phyloP scores from a whole-genome alignment of 2,329 filamentous ascomycete genomes.

The Aspergillus fijiensis region DNA sequence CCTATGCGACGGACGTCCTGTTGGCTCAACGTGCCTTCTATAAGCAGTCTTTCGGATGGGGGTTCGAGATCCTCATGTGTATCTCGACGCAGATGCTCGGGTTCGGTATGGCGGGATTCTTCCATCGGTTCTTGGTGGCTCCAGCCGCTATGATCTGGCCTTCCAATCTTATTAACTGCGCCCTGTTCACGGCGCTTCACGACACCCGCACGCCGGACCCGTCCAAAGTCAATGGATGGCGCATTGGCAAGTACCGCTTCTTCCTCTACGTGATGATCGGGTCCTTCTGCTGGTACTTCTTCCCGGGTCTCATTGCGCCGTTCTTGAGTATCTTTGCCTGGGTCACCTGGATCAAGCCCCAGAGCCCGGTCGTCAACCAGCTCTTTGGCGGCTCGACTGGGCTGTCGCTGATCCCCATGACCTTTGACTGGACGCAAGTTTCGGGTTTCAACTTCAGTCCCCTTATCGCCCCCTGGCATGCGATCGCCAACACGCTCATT shows the following conservation, averaged over 20 bases:
- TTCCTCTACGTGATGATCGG: slow-evolving; percentile 59
- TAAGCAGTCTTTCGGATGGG: slow-evolving; percentile 65
- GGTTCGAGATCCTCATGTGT: slow-evolving; percentile 65
- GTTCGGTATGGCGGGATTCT: slow-evolving; percentile 67
- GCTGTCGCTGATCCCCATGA: slow-evolving; percentile 67
- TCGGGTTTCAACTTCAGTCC: slow-evolving; percentile 68
- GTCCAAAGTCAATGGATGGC: slow-evolving; percentile 60
- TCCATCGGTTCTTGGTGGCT: slow-evolving; percentile 59
- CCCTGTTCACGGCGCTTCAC: slow-evolving; percentile 72
- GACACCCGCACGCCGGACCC: slow-evolving; percentile 59
- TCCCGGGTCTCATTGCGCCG: slow-evolving; percentile 67
- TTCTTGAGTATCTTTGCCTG: slow-evolving; percentile 71
- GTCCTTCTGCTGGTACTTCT: slow-evolving; percentile 67
- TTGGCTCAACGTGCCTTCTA: slow-evolving; percentile 71
- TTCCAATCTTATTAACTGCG: slow-evolving; percentile 63
- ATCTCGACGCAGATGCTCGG: slow-evolving; percentile 69
- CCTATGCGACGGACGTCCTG: slow-evolving; percentile 73
- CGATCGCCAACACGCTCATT: slow-evolving; percentile 70
- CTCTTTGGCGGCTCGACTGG: slow-evolving; percentile 70
- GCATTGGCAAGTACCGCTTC: slow-evolving; percentile 64
- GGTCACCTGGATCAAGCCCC: slow-evolving; percentile 68
- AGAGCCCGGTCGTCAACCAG: slow-evolving; percentile 69
- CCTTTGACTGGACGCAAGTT: slow-evolving; percentile 75
- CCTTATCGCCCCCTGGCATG: slow-evolving; percentile 70
- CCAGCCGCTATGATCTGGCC: slow-evolving; percentile 74